Evolutionary conservation across 2,329 filamentous ascomycete genomes (phyloP), one percentile per base, ranked within the genome.

Genomic region (Neopestalotiopsis clavispora): DNA sequence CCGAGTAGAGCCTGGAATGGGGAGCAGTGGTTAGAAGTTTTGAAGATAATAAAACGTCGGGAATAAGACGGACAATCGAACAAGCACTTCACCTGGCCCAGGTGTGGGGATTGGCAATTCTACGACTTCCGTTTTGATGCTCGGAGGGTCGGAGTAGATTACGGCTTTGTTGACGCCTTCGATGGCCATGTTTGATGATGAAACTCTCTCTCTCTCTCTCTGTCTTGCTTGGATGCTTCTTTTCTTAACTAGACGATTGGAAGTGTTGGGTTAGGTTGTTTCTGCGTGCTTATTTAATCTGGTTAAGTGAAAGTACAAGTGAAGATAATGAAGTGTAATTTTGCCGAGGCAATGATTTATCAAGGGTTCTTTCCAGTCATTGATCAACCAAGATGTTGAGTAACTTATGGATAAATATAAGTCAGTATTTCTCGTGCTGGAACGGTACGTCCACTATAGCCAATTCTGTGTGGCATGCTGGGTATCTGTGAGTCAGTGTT

Each of bases 31-130:
- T 34, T 59, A 17, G 4, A 28, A 28, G 9, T 34, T 17, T 30
- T 3, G 57, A 59, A 13, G 20, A 30, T 4, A 59, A 30, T 4
- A 23, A 13, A 5, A 34, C 57, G 30, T 59, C 23, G 4, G 17
- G 1, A 38, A 40, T 14, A 3, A n/a, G 6, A 28, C 59, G 10
- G 20, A 62, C 59, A 62, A 40, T 23, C 28, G n/a, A n/a, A 69
- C 65, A 9, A 67, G 58, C 10, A 69, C 68, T 34, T 69, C 57
- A 20, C 68, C 68, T 1, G 64, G 64, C 9, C 68, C 58, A 6
- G 68, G 68, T 20, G 56, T n/a, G 20, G 57, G 64, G 1, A 64
- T 69, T 30, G 62, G 62, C 45, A 49, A n/a, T 17, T 40, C 59
- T 12, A 62, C 34, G 12, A 62, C 34, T 34, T 62, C 30, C 10